phyloP scores from a whole-genome alignment of 345 rosid genomes.

The Atalantia buxifolia region DNA sequence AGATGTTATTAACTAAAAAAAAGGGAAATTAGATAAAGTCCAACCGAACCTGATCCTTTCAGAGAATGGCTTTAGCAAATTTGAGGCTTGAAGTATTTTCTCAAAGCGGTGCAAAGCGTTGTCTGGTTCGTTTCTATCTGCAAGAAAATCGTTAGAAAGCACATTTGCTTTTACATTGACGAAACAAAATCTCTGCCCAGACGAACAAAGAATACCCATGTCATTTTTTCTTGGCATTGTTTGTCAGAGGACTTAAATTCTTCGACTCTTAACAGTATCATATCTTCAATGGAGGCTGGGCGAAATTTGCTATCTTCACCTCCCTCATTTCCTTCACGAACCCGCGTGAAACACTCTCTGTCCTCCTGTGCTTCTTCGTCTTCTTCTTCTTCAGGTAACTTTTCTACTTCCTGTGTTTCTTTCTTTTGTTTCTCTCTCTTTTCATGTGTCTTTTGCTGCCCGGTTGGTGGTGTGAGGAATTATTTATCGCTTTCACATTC shows the following conservation, averaged over 20 bases:
- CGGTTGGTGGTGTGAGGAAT: background rate
- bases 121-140: background rate
- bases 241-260: background rate
- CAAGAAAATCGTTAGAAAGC: background rate
- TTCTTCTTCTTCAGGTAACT: conserved; percentile 49
- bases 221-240: background rate
- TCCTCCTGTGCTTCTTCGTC: conserved; percentile 25
- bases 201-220: background rate
- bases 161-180: background rate
- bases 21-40: background rate
- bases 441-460: background rate
- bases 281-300: conserved; percentile 58
- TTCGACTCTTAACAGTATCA: background rate
- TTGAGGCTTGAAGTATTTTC: background rate
- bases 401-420: background rate
- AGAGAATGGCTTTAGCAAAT: background rate
- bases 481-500: background rate
- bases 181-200: background rate
- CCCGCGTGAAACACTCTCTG: conserved; percentile 40
- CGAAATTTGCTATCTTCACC: conserved; percentile 61
- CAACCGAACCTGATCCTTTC: background rate
- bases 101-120: background rate
- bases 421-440: background rate
- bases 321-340: conserved; percentile 53
- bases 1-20: background rate